These are phyloP conservation scores for Podila verticillata DNA, from an alignment of 192 early-diverging fungal genomes.

Conservation along the genomic window DNA sequence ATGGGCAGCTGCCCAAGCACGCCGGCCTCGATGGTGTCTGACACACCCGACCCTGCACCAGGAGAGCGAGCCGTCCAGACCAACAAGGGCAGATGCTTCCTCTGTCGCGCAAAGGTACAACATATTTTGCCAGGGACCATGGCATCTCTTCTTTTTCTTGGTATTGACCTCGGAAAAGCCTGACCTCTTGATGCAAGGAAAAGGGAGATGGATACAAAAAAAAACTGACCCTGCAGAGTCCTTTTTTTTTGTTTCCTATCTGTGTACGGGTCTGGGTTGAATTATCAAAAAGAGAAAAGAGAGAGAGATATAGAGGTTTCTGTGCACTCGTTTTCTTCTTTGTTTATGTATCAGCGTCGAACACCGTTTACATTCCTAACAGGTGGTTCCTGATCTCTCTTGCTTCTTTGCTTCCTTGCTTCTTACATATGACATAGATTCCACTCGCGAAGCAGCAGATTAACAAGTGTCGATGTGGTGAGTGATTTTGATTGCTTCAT, in stretches of 20 bases:
- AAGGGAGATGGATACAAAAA: slow-evolving; percentile 3
- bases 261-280: background rate
- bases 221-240: background rate
- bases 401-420: background rate
- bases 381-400: too few species aligned
- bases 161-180: background rate
- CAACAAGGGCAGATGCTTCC: slow-evolving; percentile 77
- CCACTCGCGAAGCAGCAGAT: slow-evolving; percentile 80
- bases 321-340: background rate
- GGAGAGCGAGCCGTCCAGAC: slow-evolving; percentile 62
- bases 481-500: background rate
- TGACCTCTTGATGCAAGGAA: slow-evolving; percentile 9
- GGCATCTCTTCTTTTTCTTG: background rate
- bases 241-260: background rate
- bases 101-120: slow-evolving; percentile 71
- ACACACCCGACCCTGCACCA: slow-evolving; percentile 44
- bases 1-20: slow-evolving; percentile 26
- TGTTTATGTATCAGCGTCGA: too few species aligned
- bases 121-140: too few species aligned
- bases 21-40: slow-evolving; percentile 45
- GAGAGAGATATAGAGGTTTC: background rate
- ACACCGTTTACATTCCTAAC: too few species aligned
- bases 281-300: background rate
- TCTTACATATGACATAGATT: slow-evolving; percentile 52
- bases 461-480: slow-evolving; percentile 80